Evolutionary conservation across 2,329 filamentous ascomycete genomes (phyloP), one percentile per base, ranked within the genome.

Genomic region (Stagonosporopsis tanaceti): DNA sequence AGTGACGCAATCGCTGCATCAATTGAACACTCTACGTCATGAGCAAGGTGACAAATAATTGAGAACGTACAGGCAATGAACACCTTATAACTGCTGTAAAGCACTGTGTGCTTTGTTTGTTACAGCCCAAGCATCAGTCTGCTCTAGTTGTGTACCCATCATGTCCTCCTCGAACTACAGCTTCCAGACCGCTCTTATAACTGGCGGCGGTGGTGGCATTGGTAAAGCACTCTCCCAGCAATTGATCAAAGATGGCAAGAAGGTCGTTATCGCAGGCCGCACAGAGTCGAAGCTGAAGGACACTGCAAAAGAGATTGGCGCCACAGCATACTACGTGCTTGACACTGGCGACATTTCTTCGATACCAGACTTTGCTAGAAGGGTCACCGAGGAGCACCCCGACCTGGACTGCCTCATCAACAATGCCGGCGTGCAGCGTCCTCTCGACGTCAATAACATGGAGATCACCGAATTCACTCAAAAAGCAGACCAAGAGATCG

Each of bases 341-440:
- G 84, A 87, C 65, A 84, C 82, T 0, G 80, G 84, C 48, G 72
- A 81, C 3, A 77, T 78, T 0, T 48, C 69, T 0, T 66, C 74
- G 1, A 81, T 85, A 8, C 75, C 81, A 0, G 40, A 48, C 0
- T 85, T 86, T 59, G 72, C 82, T 50, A 54, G 77, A 39, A 77
- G 76, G 15, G 66, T 87, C 39, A 80, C 76, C 3, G 61, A 58
- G 2, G 79, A 85, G 6, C 81, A 87, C 63, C 83, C 82, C 0
- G 80, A 85, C 6, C 67, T 87, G 2, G 84, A 87, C 70, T 87
- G 84, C 61, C 67, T 87, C 0, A 75, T 87, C 66, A 87, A 87
- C 73, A 87, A 87, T 52, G 84, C 84, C 0, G 84, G 84, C 2
- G 82, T 87, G 0, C 84, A 87, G 66, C 73, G 83, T 2, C 85